Conservation (phyloP, 495 filamentous ascomycete genomes). For the Penicillium steckii region DNA sequence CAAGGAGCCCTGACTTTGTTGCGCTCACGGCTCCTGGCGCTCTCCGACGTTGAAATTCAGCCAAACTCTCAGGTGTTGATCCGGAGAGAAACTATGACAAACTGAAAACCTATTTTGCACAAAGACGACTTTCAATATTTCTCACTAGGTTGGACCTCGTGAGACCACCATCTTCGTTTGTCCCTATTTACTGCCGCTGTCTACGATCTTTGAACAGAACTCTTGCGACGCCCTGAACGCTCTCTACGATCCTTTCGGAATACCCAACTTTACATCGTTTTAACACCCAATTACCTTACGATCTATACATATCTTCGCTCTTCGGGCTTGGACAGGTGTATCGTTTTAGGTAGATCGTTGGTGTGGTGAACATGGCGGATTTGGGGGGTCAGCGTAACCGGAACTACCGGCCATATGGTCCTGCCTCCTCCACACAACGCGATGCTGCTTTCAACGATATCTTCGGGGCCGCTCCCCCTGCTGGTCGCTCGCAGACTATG, state of each 20-base stretch:
- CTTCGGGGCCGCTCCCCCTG: conserved; percentile 83
- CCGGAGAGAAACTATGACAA: conserved; percentile 32
- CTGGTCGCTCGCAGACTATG: conserved; percentile 86
- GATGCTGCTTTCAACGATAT: conserved; percentile 97
- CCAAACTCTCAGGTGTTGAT: conserved; percentile 14
- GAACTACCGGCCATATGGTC: conserved; percentile 67
- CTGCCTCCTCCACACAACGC: conserved; percentile 71
- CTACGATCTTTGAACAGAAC: conserved; percentile 38
- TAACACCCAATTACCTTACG: conserved; percentile 8
- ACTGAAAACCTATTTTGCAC: conserved; percentile 22
- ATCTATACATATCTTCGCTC: background rate
- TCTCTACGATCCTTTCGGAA: conserved; percentile 37
- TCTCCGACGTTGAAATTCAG: conserved; percentile 30
- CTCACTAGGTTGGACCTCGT: conserved; percentile 14
- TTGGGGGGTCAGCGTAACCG: conserved; percentile 73
- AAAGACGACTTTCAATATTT: conserved; percentile 19
- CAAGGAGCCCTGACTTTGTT: conserved; percentile 47
- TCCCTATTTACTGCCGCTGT: conserved; percentile 22
- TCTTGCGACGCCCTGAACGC: conserved; percentile 41
- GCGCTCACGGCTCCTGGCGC: conserved; percentile 48
- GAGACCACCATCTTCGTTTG: conserved; percentile 12
- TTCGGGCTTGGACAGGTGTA: background rate
- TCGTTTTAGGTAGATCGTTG: conserved; percentile 1
- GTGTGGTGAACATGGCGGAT: conserved; percentile 68
- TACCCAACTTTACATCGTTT: conserved; percentile 20